phyloP scores from a whole-genome alignment of 306 rosid species.

The Inga leiocalycina region DNA sequence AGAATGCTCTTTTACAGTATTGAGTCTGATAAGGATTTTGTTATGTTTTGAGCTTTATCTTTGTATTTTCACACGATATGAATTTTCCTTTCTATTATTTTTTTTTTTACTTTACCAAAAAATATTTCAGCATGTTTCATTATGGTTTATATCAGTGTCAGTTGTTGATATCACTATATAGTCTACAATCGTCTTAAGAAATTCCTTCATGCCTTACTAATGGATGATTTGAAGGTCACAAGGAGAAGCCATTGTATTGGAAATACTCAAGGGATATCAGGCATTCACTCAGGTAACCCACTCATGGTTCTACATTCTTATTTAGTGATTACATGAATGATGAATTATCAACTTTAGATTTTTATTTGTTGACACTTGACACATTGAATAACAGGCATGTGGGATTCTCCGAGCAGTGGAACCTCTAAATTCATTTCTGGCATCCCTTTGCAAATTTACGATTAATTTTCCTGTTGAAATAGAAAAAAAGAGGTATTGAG shows the following conservation, averaged over 20 bases:
- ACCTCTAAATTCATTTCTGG: constrained; percentile 92
- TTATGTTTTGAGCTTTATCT: neutral
- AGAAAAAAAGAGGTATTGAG: constrained; percentile 75
- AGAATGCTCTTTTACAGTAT: neutral
- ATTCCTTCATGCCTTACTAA: constrained; percentile 27
- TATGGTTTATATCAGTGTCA: neutral
- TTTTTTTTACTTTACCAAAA: neutral
- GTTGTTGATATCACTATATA: neutral
- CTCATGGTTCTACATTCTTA: constrained; percentile 3
- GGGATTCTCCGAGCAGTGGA: constrained; percentile 95
- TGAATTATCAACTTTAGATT: constrained; percentile 32
- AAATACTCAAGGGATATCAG: constrained; percentile 95
- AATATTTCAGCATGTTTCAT: neutral
- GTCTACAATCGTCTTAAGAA: constrained; percentile 17
- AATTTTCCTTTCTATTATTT: neutral
- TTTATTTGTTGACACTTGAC: constrained; percentile 24
- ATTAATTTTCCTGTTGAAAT: constrained; percentile 86
- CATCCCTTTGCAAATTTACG: constrained; percentile 97
- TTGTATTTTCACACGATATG: neutral
- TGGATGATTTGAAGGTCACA: constrained; percentile 74
- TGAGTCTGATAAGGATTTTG: neutral
- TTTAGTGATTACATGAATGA: neutral
- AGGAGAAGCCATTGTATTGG: constrained; percentile 98
- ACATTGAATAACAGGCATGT: constrained; percentile 71
- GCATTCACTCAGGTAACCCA: constrained; percentile 88